Evolutionary conservation across 2,329 filamentous ascomycete genomes (phyloP).

Genomic region (Talaromyces funiculosus): DNA sequence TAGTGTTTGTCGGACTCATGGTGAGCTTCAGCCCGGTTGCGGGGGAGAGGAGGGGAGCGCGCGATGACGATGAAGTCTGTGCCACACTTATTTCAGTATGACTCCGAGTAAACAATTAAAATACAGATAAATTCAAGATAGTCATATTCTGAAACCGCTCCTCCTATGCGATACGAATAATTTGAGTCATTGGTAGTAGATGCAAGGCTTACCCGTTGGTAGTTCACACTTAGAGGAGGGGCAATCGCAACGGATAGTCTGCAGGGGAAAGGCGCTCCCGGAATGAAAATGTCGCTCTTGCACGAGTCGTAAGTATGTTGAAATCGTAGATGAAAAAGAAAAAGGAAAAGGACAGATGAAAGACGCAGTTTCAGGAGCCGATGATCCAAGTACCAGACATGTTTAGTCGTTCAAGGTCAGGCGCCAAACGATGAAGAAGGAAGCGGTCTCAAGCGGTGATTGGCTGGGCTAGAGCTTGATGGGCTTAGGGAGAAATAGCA

Average conservation of each 20-base stretch:
- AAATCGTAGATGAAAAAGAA: conserved; percentile 3
- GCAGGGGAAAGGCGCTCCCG: background rate
- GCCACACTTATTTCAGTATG: background rate
- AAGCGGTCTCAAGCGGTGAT: background rate
- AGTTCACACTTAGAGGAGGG: background rate
- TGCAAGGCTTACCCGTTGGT: conserved; percentile 3
- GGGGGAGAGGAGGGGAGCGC: too few relatives aligned
- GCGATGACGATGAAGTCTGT: background rate
- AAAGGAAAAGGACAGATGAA: conserved; percentile 1
- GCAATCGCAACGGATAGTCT: background rate
- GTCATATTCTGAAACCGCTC: background rate
- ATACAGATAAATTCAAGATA: background rate
- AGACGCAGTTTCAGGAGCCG: background rate
- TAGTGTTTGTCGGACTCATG: conserved; percentile 40
- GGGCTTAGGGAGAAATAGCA: background rate
- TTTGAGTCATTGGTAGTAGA: background rate
- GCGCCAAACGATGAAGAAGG: conserved; percentile 5
- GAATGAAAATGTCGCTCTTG: background rate
- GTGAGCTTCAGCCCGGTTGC: conserved; percentile 15
- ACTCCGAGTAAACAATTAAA: background rate
- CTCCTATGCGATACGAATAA: background rate
- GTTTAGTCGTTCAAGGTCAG: conserved; percentile 2
- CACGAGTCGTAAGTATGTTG: background rate
- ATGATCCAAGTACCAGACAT: background rate
- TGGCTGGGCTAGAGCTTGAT: conserved; percentile 7